Evolutionary conservation across 768 basidiomycete species (phyloP).

Genomic region (Lentinula lateritia): DNA sequence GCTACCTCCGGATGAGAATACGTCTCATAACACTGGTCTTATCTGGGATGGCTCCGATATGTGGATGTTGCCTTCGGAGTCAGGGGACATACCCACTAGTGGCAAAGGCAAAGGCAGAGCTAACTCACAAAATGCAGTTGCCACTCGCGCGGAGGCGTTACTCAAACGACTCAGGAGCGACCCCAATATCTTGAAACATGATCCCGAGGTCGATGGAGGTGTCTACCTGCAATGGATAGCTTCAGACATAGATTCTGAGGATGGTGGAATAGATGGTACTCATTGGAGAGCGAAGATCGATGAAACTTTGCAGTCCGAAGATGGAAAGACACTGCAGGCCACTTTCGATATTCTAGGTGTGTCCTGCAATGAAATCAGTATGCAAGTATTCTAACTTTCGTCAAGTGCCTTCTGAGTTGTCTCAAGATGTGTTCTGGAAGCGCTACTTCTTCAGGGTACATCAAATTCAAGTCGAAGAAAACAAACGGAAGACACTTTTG

Average conservation of each 20-base stretch:
- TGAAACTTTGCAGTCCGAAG: slow-evolving; percentile 38
- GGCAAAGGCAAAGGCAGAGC: slow-evolving; percentile 33
- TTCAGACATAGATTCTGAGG: slow-evolving; percentile 41
- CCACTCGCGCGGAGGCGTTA: slow-evolving; percentile 73
- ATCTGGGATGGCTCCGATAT: slow-evolving; percentile 86
- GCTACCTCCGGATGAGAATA: slow-evolving; percentile 67
- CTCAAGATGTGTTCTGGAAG: slow-evolving; percentile 71
- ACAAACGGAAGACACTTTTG: slow-evolving; percentile 70
- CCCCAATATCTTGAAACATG: slow-evolving; percentile 66
- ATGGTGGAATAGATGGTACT: slow-evolving; percentile 49
- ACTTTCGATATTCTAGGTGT: slow-evolving; percentile 58
- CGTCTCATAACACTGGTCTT: slow-evolving; percentile 28
- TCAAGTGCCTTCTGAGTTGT: slow-evolving; percentile 63
- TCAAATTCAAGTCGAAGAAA: slow-evolving; percentile 77
- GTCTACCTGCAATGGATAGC: slow-evolving; percentile 56
- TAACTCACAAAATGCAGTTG: slow-evolving; percentile 48
- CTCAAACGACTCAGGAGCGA: slow-evolving; percentile 70
- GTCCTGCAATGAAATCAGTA: slow-evolving; percentile 9
- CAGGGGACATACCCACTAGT: slow-evolving; percentile 16
- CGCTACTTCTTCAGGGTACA: slow-evolving; percentile 87
- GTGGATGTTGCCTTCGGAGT: slow-evolving; percentile 64
- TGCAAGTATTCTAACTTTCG: neutral
- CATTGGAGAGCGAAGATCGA: slow-evolving; percentile 52
- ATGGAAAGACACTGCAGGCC: slow-evolving; percentile 46
- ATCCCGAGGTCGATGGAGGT: slow-evolving; percentile 63